Percentiles rank a stretch among this genome's conserved stretches.
Conservation (phyloP, 2,329 filamentous ascomycete genomes). For the Ophiostoma tasmaniense region DNA sequence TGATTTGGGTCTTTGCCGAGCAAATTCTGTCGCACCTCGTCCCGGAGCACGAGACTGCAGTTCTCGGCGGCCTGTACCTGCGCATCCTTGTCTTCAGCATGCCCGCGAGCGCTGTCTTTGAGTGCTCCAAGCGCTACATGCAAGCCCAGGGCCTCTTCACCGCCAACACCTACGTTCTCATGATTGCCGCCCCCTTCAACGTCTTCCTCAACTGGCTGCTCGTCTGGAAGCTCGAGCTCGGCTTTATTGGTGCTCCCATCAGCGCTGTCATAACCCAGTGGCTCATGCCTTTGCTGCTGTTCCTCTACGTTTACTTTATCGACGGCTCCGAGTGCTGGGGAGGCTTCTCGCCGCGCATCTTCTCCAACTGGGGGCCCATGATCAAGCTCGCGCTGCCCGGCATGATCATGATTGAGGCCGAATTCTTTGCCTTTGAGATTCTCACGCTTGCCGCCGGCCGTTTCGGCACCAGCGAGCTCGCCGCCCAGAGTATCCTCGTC, state of each 20-base stretch:
- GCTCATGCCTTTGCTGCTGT: slow-evolving; percentile 62
- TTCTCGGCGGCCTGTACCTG: slow-evolving; percentile 65
- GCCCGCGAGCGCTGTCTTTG: slow-evolving; percentile 68
- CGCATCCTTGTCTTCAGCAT: slow-evolving; percentile 61
- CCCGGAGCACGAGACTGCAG: slow-evolving; percentile 61
- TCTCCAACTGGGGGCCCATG: slow-evolving; percentile 76
- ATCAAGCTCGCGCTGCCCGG: slow-evolving; percentile 79
- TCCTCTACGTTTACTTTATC: slow-evolving; percentile 64
- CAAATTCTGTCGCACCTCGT: slow-evolving; percentile 57
- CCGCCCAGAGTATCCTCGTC: slow-evolving; percentile 78
- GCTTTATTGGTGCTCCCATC: slow-evolving; percentile 69
- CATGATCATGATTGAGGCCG: slow-evolving; percentile 87
- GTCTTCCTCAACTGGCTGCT: slow-evolving; percentile 70
- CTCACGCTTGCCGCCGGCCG: slow-evolving; percentile 75
- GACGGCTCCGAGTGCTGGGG: slow-evolving; percentile 72
- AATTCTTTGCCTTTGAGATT: slow-evolving; percentile 89
- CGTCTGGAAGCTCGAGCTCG: slow-evolving; percentile 61
- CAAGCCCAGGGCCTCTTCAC: slow-evolving; percentile 76
- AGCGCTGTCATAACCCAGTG: slow-evolving; percentile 69
- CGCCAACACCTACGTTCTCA: slow-evolving; percentile 68
- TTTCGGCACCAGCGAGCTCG: slow-evolving; percentile 69
- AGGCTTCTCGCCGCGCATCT: slow-evolving; percentile 61
- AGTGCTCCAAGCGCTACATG: slow-evolving; percentile 69
- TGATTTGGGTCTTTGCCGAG: slow-evolving; percentile 61
- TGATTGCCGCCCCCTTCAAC: slow-evolving; percentile 69